Base-by-base conservation (phyloP, 2,329 filamentous ascomycete species). In the Chrysoporthe deuterocubensis region DNA sequence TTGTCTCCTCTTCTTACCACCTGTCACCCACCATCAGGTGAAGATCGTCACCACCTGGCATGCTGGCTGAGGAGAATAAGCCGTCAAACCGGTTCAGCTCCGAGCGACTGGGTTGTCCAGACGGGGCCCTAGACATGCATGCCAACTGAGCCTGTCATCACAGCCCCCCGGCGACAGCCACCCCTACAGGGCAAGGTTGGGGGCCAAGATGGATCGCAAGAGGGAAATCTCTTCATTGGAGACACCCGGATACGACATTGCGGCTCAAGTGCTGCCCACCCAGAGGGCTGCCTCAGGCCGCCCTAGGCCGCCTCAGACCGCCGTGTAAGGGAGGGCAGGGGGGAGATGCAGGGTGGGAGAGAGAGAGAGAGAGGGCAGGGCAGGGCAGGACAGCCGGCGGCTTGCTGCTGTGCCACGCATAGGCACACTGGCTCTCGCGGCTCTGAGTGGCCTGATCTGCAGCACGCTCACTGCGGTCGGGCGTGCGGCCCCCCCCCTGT, bases 361-460 rank as follows among this genome's bases (percentile, higher is more conserved):
- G 32, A 52, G 46, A 52, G 61, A 42, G 48, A 34, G 40, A 43
- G 57, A 21, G n/a, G 52, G 26, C 26, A 26, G 54, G 34, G 34
- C 48, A 26, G 44, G 13, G 42, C 57, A 44, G 57, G 37, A 50
- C 62, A 21, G 52, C 54, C 66, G 66, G 68, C 62, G 58, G 57
- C 26, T 26, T 26, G 26, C 43, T 57, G 68, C 62, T 61, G 68
- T 70, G 68, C 66, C 62, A 68, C 66, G 34, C 56, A 43, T 26
- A 26, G 44, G 46, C 34, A 40, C 42, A n/a, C 48, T 52, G 50
- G 50, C 26, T 32, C 50, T 54, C 50, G 50, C 50, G 37, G 37
- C 57, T 62, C 66, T 67, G 63, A 64, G 44, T 70, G 63, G 66
- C 18, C 62, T 69, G 62, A 54, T 42, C 44, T 68, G 48, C 37